A percentile compares a stretch with the other conserved stretches of the same genome.
phyloP scores from a whole-genome alignment of 2,329 filamentous ascomycete species.

The Westerdykella aurantiaca region DNA sequence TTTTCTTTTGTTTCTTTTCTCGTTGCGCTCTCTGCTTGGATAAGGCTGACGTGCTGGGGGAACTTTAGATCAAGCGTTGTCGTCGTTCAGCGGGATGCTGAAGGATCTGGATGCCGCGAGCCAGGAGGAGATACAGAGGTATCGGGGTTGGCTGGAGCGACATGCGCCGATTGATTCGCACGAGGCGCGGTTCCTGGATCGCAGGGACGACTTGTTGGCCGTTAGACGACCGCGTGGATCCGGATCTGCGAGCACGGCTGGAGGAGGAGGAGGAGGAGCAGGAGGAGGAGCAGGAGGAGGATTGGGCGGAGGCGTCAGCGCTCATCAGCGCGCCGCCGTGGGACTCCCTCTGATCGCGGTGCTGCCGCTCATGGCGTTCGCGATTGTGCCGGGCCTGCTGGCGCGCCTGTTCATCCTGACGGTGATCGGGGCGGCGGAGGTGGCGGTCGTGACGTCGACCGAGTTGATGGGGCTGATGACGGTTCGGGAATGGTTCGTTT shows the following conservation, averaged over 20 bases:
- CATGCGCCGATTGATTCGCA: constrained; percentile 52
- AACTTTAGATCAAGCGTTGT: constrained; percentile 50
- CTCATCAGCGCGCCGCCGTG: constrained; percentile 21
- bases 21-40: constrained; percentile 1
- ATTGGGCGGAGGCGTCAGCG: constrained; percentile 9
- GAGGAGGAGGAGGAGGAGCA: background rate
- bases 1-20: background rate
- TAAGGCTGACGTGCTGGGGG: no score
- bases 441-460: constrained; percentile 31
- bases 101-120: constrained; percentile 48
- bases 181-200: constrained; percentile 57
- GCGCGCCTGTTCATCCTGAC: constrained; percentile 38
- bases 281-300: background rate
- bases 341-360: constrained; percentile 37
- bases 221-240: constrained; percentile 16
- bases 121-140: constrained; percentile 48
- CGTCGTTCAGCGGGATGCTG: constrained; percentile 52
- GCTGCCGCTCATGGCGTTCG: constrained; percentile 39
- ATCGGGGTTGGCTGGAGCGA: constrained; percentile 52
- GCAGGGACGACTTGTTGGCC: constrained; percentile 50
- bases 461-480: constrained; percentile 33
- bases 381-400: constrained; percentile 39
- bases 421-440: constrained; percentile 34
- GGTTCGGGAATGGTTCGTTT: constrained; percentile 36
- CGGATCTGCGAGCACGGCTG: constrained; percentile 8